Base-by-base conservation (phyloP, 169 alveolate genomes). In the Plasmodium knowlesi region DNA sequence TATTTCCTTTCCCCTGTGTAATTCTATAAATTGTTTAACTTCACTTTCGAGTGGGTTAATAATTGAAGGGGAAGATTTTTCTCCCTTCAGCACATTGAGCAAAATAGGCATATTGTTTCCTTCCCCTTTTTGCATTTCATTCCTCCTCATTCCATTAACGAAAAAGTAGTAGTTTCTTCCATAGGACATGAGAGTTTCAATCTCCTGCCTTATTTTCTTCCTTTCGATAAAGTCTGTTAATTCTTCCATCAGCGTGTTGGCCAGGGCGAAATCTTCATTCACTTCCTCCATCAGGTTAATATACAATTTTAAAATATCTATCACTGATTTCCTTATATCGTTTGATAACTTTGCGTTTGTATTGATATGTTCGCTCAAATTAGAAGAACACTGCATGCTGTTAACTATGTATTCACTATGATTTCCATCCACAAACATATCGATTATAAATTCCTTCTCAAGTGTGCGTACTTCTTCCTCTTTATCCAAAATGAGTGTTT, bases 381-480 rank as follows among this genome's bases (percentile, higher is more conserved):
- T 39, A 79, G 34, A 57, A 12, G 72, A 57, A 37, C 71, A n/a
- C 73, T 88, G 80, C 73, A 88, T 41, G 8, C 37, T 39, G 41
- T 57, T 80, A 79, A 88, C 71, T 67, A 73, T 25, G 16, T 67
- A 67, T 53, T 88, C 94, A 50, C 53, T 61, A 16, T 88, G 82
- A 88, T 88, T 79, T 9, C 37, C 71, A 57, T 88, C 89, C 43
- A 46, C 94, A 61, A 88, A 88, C 71, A 88, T 28, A 80, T 79
- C 89, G 50, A 88, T 79, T 37, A 88, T 34, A 57, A 34, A 28
- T 88, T 76, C 50, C 72, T 88, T 88, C 72, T 79, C 79, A 16
- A 88, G 43, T 34, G 30, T 41, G 19, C 61, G 50, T 6, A 14
- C 80, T 78, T 88, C 82, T 73, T 14, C 53, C 43, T n/a, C 80